These are phyloP conservation scores for Cochlearia excelsa DNA, from an alignment of 345 rosid genomes.

Conservation along the genomic window DNA sequence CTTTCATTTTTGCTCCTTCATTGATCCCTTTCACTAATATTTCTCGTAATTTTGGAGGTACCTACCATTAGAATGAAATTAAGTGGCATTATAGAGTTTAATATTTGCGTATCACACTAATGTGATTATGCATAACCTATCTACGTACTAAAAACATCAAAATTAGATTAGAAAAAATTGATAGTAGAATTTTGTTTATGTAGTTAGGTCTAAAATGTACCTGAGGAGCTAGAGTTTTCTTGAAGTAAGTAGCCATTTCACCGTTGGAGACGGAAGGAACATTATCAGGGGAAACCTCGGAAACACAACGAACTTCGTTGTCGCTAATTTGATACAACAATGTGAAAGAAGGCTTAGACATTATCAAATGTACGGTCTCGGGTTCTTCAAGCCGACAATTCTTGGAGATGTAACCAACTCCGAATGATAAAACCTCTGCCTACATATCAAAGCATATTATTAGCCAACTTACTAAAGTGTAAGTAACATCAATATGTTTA, in stretches of 20 bases:
- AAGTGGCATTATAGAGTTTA: background rate
- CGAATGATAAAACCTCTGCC: conserved; percentile 42
- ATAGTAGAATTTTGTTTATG: too few species aligned
- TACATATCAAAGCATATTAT: conserved; percentile 5
- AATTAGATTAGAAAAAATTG: background rate
- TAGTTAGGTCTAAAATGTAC: conserved; percentile 21
- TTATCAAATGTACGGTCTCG: conserved; percentile 39
- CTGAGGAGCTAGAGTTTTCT: conserved; percentile 42
- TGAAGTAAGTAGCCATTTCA: conserved; percentile 40
- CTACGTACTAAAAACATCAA: too few species aligned
- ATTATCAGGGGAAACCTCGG: conserved; percentile 39
- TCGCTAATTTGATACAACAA: conserved; percentile 44
- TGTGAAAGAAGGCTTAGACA: conserved; percentile 41
- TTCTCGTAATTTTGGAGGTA: conserved; percentile 15
- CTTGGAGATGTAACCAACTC: conserved; percentile 42
- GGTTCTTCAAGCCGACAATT: conserved; percentile 40
- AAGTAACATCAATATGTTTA: background rate
- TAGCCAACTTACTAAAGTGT: background rate
- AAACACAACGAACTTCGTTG: conserved; percentile 41
- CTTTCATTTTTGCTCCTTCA: conserved; percentile 39
- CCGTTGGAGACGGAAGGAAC: conserved; percentile 45
- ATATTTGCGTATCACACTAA: background rate
- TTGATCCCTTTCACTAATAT: conserved; percentile 23
- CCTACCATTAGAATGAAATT: conserved; percentile 30
- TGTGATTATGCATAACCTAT: too few species aligned